These are phyloP conservation scores for Cytospora leucostoma DNA, from an alignment of 2,329 filamentous ascomycete species.

Conservation along the genomic window DNA sequence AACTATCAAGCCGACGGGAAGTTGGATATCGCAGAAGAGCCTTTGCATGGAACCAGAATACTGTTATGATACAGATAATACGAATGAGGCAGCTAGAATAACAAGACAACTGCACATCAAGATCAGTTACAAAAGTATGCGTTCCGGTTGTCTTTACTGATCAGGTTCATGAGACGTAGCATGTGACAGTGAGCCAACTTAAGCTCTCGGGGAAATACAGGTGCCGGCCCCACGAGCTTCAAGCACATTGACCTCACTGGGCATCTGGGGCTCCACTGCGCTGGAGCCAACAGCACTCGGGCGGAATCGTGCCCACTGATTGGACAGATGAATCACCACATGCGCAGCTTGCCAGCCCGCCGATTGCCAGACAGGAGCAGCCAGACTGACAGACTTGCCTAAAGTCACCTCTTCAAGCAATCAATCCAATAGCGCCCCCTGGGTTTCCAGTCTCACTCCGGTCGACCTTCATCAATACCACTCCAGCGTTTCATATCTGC, in stretches of 20 bases:
- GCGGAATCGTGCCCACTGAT: slow-evolving; percentile 8
- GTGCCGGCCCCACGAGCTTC: slow-evolving; percentile 5
- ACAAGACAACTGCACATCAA: background rate
- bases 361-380: too few species aligned
- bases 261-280: background rate
- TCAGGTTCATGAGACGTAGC: background rate
- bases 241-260: background rate
- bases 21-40: too few species aligned
- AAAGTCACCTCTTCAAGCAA: slow-evolving; percentile 1
- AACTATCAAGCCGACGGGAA: too few species aligned
- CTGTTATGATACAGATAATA: background rate
- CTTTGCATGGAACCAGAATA: too few species aligned
- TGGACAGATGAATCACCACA: slow-evolving; percentile 18
- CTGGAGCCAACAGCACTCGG: background rate
- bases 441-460: background rate
- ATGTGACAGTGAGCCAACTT: slow-evolving; percentile 9
- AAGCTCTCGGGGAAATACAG: background rate
- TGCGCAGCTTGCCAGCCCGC: background rate
- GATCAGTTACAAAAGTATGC: background rate
- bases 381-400: background rate
- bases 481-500: background rate
- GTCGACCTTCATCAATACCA: background rate
- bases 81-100: background rate
- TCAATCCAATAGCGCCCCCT: background rate
- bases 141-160: background rate